These are phyloP conservation scores for Ophiostoma sp. DNA, from an alignment of 2,329 filamentous ascomycete genomes.

Conservation along the genomic window DNA sequence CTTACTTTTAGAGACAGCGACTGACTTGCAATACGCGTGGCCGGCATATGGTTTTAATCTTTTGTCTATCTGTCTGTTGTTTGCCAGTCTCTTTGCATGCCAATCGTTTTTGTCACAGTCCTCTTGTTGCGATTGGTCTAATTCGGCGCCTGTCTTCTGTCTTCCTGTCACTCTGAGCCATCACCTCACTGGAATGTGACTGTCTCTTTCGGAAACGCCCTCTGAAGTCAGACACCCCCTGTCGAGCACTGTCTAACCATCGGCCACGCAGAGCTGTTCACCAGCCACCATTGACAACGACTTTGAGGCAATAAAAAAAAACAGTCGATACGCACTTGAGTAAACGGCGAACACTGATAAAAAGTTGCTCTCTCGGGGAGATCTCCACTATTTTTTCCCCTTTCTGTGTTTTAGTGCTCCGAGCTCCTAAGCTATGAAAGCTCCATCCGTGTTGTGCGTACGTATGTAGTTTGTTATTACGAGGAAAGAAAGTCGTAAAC, in stretches of 20 bases:
- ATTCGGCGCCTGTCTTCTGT: too few relatives aligned
- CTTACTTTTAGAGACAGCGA: not conserved
- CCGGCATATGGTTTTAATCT: not conserved
- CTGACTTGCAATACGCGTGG: not conserved
- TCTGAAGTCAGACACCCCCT: not conserved
- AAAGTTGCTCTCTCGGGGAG: not conserved
- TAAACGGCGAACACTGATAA: not conserved
- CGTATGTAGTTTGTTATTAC: not conserved
- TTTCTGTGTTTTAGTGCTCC: not conserved
- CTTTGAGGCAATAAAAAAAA: not conserved
- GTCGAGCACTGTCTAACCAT: not conserved
- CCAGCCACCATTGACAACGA: not conserved
- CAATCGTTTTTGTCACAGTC: not conserved
- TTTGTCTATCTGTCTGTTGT: not conserved
- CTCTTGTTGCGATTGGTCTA: not conserved
- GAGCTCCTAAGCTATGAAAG: not conserved
- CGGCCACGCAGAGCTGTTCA: not conserved
- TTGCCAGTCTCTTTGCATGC: not conserved
- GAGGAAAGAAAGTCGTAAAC: not conserved
- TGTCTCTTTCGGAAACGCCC: conserved; percentile 4
- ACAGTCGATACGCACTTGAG: too few relatives aligned
- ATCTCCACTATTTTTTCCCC: not conserved
- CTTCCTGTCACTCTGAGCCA: not conserved
- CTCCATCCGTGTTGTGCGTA: not conserved
- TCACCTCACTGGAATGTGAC: conserved; percentile 1